Evolutionary conservation across 495 filamentous ascomycete species (phyloP), one percentile per base, ranked within the genome.

Genomic region (Neurospora tetraspora): DNA sequence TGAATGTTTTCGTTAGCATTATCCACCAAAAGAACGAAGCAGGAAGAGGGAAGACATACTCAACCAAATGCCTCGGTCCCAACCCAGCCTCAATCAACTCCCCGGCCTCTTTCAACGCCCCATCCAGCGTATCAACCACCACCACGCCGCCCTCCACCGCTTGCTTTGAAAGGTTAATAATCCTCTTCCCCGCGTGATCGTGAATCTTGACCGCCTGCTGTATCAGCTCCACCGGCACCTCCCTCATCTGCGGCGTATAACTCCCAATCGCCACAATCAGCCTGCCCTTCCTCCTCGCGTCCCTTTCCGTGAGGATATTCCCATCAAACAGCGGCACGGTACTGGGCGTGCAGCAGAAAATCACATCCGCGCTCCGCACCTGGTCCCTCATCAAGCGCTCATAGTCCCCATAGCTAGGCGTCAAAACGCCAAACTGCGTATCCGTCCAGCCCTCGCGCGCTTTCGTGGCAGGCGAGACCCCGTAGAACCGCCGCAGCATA

Each of bases 11-110:
- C 70, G 70, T 83, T 72, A 82, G 76, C 71, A 53, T 34, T 1
- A n/a, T 40, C 10, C 34, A 36, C 0, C 23, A 69, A 20, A 45
- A 43, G 1, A 18, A 39, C 16, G 39, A 20, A 2, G 20, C 45
- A n/a, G 39, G 9, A n/a, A 18, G 39, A 14, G 68, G 42, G 23
- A 69, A 39, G 11, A 76, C 84, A 78, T 75, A 83, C 85, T 99
- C 94, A 8, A 97, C 91, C 23, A 97, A 83, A 76, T 97, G 90
- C 37, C 88, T 85, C 0, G 90, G 86, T 53, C 83, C 81, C 38
- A 98, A 81, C 0, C 88, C 92, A 0, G 93, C 93, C 76, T 93
- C 89, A 37, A 95, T 91, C 70, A 99, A 83, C 84, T 99, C 96
- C 6, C 96, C 96, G 0, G 95, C 92, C 77, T 98, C 94, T 76